Percentiles rank a stretch among this genome's conserved stretches.
Evolutionary conservation across 2,329 filamentous ascomycete genomes (phyloP).

Genomic region (Neofusicoccum laricinum): DNA sequence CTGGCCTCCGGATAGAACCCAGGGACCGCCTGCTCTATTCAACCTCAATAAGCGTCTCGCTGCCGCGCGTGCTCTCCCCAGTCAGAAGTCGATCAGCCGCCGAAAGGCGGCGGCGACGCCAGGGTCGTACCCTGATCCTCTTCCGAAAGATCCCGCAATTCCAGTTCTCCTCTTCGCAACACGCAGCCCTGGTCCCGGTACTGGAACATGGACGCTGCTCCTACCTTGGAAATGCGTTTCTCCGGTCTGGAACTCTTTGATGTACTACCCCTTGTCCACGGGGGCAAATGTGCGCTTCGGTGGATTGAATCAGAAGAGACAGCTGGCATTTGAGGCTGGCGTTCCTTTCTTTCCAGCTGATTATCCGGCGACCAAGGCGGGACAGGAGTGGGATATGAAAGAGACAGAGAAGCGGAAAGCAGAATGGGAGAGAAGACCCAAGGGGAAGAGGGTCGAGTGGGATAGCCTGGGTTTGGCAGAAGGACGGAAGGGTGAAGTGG

Average conservation of each 20-base stretch:
- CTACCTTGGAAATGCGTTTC: conserved; percentile 88
- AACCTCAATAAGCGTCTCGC: conserved; percentile 63
- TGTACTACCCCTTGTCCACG: conserved; percentile 76
- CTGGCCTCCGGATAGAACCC: conserved; percentile 64
- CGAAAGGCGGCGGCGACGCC: conserved; percentile 64
- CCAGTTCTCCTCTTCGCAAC: conserved; percentile 70
- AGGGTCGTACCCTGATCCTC: conserved; percentile 59
- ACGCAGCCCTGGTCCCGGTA: conserved; percentile 50
- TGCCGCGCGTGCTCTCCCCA: conserved; percentile 65
- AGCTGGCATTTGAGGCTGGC: conserved; percentile 77
- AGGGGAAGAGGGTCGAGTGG: conserved; percentile 77
- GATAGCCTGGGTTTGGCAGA: conserved; percentile 69
- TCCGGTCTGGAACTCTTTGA: conserved; percentile 80
- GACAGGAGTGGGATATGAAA: conserved; percentile 71
- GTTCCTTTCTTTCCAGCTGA: conserved; percentile 85
- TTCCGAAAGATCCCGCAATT: conserved; percentile 67
- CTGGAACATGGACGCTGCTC: conserved; percentile 77
- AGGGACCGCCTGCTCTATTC: conserved; percentile 59
- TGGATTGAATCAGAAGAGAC: conserved; percentile 73
- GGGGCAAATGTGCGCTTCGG: conserved; percentile 81
- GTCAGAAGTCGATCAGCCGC: conserved; percentile 76
- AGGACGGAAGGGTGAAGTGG: conserved; percentile 76
- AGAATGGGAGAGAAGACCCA: conserved; percentile 74
- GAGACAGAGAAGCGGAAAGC: conserved; percentile 59
- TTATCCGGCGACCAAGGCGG: conserved; percentile 74